Evolutionary conservation across 306 rosid genomes (phyloP).

Genomic region (Quillaja saponaria): DNA sequence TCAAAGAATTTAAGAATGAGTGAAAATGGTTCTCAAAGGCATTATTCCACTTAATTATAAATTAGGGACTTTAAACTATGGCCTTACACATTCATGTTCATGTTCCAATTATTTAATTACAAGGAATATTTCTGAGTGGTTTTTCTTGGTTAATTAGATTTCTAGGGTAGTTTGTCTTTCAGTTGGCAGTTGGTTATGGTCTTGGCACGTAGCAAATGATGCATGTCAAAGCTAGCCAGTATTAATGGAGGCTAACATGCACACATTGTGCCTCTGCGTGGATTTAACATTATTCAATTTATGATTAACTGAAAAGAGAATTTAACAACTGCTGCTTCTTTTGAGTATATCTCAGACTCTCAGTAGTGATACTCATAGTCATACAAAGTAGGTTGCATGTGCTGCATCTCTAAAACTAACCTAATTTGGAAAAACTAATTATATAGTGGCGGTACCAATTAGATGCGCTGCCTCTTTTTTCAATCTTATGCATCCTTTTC

Average conservation of each 20-base stretch:
- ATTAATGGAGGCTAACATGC: slow-evolving; percentile 67
- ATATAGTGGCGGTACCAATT: slow-evolving; percentile 30
- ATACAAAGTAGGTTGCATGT: slow-evolving; percentile 58
- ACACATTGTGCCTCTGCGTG: slow-evolving; percentile 35
- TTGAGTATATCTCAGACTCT: too few species aligned
- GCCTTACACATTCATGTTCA: background rate
- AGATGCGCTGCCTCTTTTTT: slow-evolving; percentile 37
- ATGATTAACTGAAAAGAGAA: slow-evolving; percentile 23
- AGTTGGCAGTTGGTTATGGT: slow-evolving; percentile 40
- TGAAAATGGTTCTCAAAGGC: too few species aligned
- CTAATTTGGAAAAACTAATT: too few species aligned
- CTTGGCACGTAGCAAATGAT: slow-evolving; percentile 19
- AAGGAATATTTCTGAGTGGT: slow-evolving; percentile 44
- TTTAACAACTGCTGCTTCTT: slow-evolving; percentile 35
- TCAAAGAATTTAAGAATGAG: too few species aligned
- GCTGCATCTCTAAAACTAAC: slow-evolving; percentile 27
- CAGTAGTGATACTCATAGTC: too few species aligned
- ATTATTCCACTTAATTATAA: too few species aligned
- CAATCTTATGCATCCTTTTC: background rate
- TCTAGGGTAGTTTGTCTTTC: slow-evolving; percentile 39
- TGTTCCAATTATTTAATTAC: slow-evolving; percentile 4
- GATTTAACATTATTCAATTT: slow-evolving; percentile 31
- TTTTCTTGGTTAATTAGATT: slow-evolving; percentile 53
- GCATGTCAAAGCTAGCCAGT: slow-evolving; percentile 29
- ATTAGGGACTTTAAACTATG: background rate